Base-by-base conservation (phyloP, 768 basidiomycete genomes). In the Roridomyces roridus region DNA sequence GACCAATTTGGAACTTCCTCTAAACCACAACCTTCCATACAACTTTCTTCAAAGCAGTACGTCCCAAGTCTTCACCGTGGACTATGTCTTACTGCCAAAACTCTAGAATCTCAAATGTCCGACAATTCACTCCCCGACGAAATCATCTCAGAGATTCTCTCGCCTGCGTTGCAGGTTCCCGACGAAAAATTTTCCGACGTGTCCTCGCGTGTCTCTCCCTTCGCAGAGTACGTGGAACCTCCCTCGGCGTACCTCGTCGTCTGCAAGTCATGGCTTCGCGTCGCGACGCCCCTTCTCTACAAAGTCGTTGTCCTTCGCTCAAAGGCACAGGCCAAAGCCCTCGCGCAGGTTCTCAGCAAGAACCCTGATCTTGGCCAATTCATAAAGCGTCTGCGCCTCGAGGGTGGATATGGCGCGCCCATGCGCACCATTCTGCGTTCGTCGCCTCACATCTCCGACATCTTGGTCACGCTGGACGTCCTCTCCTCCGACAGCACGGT, bases 111-210 rank as follows among this genome's bases (percentile, higher is more conserved):
- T n/a, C n/a, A n/a, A n/a, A n/a, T n/a, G n/a, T n/a, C n/a, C 51
- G 57, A 41, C 46, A 6, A 43, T 28, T 20, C 26, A 42, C 39
- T 49, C 55, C 59, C 59, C 0, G 54, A 60, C 50, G 54, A 60
- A 39, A 55, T 60, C 12, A 20, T 60, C 2, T 53, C 59, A 1
- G 59, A 60, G 28, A 60, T 60, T 21, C 53, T 60, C 9, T 49
- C 46, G 17, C 58, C 58, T 5, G 58, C 58, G 14, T 36, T 59
- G n/a, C 54, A 46, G n/a, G 52, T 55, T 10, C 31, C 49, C 15
- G 59, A 60, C 28, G 43, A 51, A 2, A 37, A 14, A 17, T 60
- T 60, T 20, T 31, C 29, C 29, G 29, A 31, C 29, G 14, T n/a
- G n/a, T n/a, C 6, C 14, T 7, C 29, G 29, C 6, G 29, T 7